phyloP scores from a whole-genome alignment of 1,284 basidiomycete species.

The Puccinia polysora region DNA sequence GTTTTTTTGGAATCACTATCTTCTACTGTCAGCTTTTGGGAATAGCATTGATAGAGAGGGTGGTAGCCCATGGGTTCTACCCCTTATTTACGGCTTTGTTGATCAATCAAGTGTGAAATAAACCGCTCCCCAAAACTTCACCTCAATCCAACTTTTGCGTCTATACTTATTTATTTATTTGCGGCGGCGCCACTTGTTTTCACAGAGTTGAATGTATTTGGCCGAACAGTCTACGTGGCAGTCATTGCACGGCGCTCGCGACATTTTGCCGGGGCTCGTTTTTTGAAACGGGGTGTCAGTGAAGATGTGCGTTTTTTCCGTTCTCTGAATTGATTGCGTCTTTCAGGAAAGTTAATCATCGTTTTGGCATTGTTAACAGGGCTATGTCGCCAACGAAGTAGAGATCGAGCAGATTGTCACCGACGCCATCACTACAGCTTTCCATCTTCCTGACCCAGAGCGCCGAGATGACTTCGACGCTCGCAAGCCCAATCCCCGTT shows the following conservation, averaged over 20 bases:
- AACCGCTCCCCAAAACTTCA: slow-evolving; percentile 45
- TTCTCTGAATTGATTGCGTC: neutral
- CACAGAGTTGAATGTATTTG: slow-evolving; percentile 80
- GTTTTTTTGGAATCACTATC: slow-evolving; percentile 92
- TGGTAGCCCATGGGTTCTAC: slow-evolving; percentile 78
- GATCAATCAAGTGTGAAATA: slow-evolving; percentile 86
- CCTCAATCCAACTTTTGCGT: slow-evolving; percentile 2
- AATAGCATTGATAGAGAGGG: slow-evolving; percentile 55
- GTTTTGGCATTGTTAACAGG: slow-evolving; percentile 60
- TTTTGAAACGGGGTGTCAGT: slow-evolving; percentile 89
- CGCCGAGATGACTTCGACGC: slow-evolving; percentile 40
- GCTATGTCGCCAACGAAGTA: slow-evolving; percentile 97
- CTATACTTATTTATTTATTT: neutral
- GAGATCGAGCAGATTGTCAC: slow-evolving; percentile 98
- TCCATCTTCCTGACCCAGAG: slow-evolving; percentile 60
- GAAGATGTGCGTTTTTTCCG: slow-evolving; percentile 63
- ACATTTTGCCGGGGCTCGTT: slow-evolving; percentile 92
- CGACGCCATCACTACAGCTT: slow-evolving; percentile 75
- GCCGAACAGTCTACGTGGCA: slow-evolving; percentile 84
- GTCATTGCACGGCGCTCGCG: slow-evolving; percentile 89
- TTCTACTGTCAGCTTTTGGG: slow-evolving; percentile 65
- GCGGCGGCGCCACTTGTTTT: no score
- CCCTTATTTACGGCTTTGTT: slow-evolving; percentile 90
- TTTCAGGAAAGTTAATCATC: neutral
- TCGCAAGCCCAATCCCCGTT: slow-evolving; percentile 35